phyloP scores from a whole-genome alignment of 148 eudicot genomes.

The Amaranthus cruentus region DNA sequence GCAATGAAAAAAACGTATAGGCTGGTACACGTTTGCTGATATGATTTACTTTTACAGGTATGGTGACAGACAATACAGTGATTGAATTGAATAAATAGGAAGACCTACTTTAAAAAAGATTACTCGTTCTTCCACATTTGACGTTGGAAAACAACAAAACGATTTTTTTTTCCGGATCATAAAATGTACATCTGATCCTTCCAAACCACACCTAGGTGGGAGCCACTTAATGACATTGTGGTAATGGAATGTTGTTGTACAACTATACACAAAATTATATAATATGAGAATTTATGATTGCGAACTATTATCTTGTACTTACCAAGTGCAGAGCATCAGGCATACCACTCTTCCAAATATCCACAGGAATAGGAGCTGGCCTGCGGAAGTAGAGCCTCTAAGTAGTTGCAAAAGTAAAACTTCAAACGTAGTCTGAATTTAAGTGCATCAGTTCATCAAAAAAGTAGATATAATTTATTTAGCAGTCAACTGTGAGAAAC shows the following conservation, averaged over 20 bases:
- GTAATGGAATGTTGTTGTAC: background rate
- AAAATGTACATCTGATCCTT: no score
- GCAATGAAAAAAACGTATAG: background rate
- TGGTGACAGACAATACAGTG: background rate
- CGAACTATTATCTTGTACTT: constrained; percentile 20
- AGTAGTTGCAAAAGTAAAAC: constrained; percentile 7
- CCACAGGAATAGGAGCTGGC: constrained; percentile 30
- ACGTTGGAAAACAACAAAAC: background rate
- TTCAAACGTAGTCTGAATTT: background rate
- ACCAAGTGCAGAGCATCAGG: constrained; percentile 29
- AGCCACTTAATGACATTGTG: no score
- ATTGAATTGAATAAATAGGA: background rate
- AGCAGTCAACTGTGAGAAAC: background rate
- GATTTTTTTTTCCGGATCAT: no score
- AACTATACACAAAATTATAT: background rate
- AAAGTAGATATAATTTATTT: background rate
- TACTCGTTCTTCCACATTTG: background rate
- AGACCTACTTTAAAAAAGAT: background rate
- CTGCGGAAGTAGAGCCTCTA: constrained; percentile 30
- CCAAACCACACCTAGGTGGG: no score
- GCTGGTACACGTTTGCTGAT: background rate
- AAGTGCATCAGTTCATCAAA: background rate
- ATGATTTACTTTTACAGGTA: background rate
- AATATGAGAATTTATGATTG: background rate
- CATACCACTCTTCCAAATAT: constrained; percentile 25